A percentile compares a stretch with the other conserved stretches of the same genome.
Evolutionary conservation across 768 basidiomycete genomes (phyloP).

Genomic region (Termitomyces eurrhizus): DNA sequence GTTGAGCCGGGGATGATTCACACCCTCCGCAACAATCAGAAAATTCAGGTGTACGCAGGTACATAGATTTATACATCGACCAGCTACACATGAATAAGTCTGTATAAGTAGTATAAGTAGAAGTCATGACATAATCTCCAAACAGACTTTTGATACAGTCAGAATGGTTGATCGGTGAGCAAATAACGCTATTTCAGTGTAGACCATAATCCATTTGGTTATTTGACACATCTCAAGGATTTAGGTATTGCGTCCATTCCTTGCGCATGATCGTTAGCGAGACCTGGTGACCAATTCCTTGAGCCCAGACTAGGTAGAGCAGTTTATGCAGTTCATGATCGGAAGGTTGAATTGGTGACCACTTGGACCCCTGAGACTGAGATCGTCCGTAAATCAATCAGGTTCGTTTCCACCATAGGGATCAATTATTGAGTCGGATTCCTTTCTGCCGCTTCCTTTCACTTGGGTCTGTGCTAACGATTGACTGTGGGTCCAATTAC

Average conservation of each 20-base stretch:
- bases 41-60: no score
- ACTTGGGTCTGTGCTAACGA: constrained; percentile 67
- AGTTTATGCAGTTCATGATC: no score
- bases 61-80: neutral
- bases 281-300: constrained; percentile 29
- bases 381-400: constrained; percentile 46
- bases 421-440: constrained; percentile 31
- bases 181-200: neutral
- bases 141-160: neutral
- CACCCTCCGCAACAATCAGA: neutral
- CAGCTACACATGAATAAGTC: neutral
- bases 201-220: neutral
- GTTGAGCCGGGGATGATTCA: constrained; percentile 3
- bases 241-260: constrained; percentile 8
- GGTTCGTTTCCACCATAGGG: neutral
- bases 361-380: constrained; percentile 47
- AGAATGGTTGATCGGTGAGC: neutral
- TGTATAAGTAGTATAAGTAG: neutral
- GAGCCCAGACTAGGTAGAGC: constrained; percentile 22
- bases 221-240: neutral
- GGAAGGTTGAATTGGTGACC: constrained; percentile 1
- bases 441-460: constrained; percentile 38
- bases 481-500: constrained; percentile 45
- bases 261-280: constrained; percentile 29
- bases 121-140: neutral